Evolutionary conservation across 257 asterid genomes (phyloP).

Genomic region (Scutellaria minor): DNA sequence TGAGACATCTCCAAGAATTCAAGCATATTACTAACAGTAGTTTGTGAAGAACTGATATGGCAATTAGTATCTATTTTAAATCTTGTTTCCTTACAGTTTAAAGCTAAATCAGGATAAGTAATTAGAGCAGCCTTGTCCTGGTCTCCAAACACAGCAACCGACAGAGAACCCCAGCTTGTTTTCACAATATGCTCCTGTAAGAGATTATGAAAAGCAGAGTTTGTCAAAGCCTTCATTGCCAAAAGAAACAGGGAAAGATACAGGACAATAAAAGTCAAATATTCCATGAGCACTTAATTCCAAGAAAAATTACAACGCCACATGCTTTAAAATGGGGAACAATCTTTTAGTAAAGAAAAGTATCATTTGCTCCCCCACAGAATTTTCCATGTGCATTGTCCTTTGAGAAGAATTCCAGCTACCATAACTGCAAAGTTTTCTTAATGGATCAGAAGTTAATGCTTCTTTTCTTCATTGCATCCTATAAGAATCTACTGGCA

Average conservation of each 20-base stretch:
- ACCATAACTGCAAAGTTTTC: conserved; percentile 30
- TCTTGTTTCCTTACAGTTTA: conserved; percentile 68
- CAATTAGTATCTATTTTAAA: background rate
- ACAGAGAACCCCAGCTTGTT: conserved; percentile 64
- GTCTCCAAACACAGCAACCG: conserved; percentile 85
- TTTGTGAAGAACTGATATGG: conserved; percentile 23
- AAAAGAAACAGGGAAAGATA: background rate
- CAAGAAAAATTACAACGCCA: conserved; percentile 19
- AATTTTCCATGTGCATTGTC: conserved; percentile 46
- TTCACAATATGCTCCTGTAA: conserved; percentile 75
- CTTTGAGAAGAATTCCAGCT: conserved; percentile 40
- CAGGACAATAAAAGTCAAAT: conserved; percentile 18
- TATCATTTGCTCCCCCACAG: conserved; percentile 34
- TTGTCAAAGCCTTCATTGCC: conserved; percentile 35
- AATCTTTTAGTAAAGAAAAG: conserved; percentile 39
- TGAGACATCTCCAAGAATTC: conserved; percentile 10
- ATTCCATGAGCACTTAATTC: conserved; percentile 32
- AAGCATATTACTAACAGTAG: conserved; percentile 9
- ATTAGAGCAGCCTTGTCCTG: conserved; percentile 88
- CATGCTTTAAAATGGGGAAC: conserved; percentile 34
- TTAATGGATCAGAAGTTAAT: conserved; percentile 35
- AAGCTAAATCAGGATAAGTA: conserved; percentile 93
- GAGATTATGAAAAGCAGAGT: conserved; percentile 37
- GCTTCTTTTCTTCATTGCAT: conserved; percentile 37
- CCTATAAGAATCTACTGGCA: conserved; percentile 32